Evolutionary conservation across 257 asterid genomes (phyloP), one percentile per base, ranked within the genome.

Genomic region (Plantago elongata): DNA sequence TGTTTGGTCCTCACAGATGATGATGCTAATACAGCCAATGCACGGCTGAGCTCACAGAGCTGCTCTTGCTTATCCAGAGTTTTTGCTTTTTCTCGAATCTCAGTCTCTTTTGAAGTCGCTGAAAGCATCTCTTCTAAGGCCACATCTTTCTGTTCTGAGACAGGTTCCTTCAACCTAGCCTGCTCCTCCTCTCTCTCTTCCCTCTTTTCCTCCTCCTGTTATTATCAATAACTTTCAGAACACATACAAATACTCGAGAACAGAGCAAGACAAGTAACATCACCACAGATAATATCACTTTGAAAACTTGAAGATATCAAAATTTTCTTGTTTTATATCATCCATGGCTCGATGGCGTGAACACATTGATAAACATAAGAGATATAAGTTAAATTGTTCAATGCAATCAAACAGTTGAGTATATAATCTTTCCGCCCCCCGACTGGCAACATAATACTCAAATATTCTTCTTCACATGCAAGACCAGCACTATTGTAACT

Each of bases 161-260:
- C 72, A 69, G 93, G 80, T 76, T 84, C 93, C 81, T 84, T 84
- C 77, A 79, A 65, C 82, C 82, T 81, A 62, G 89, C 90, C 70
- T 83, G 88, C 73, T 85, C 79, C 70, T 74, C 92, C 82, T 91
- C 98, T 34, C 40, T 34, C 71, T 83, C 86, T 72, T 85, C 79
- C 69, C 72, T 90, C 82, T 83, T 95, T 77, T 88, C 96, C 79
- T 92, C 99, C 79, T 86, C 98, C 97, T 89, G 75, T 51, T 27
- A 75, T 52, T 66, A 75, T 66, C 62, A 66, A 70, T 58, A 63
- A 76, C 55, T 52, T 58, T 72, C 30, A 64, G 16, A 54, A 63
- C 55, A 79, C 61, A 16, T 22, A 22, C 27, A 22, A 22, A 22
- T 22, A 22, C 27, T 22, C 58, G 42, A 64, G 47, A 47, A 13